Conservation (phyloP, 345 rosid genomes). For the Acer negundo region DNA sequence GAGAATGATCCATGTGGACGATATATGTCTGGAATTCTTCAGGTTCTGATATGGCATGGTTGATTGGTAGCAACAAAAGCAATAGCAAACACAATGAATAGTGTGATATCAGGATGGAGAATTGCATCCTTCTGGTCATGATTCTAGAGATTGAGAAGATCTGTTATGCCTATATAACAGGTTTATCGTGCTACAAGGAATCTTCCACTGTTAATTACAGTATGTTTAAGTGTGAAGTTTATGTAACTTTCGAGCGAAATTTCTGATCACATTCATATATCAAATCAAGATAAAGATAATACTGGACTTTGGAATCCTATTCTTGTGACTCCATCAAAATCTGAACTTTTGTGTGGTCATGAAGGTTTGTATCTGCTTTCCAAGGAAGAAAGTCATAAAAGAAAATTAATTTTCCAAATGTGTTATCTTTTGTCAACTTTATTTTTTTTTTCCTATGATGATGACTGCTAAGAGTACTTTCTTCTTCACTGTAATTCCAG, state of each 20-base stretch:
- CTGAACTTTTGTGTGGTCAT: not conserved
- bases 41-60: not conserved
- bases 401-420: not conserved
- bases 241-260: not conserved
- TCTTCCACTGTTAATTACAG: no score
- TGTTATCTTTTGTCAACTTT: not conserved
- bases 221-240: no score
- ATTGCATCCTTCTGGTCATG: not conserved
- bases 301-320: not conserved
- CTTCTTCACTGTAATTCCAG: not conserved
- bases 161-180: not conserved
- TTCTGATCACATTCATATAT: not conserved
- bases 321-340: not conserved
- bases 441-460: not conserved
- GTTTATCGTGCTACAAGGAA: not conserved
- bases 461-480: not conserved
- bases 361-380: not conserved
- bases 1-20: constrained; percentile 34
- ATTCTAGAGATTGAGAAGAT: not conserved
- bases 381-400: not conserved
- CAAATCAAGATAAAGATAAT: not conserved
- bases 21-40: constrained; percentile 33
- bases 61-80: not conserved
- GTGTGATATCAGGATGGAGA: not conserved
- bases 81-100: not conserved